Evolutionary conservation across 1,284 basidiomycete species (phyloP).

Genomic region (Neotropicomus parvogracilis): DNA sequence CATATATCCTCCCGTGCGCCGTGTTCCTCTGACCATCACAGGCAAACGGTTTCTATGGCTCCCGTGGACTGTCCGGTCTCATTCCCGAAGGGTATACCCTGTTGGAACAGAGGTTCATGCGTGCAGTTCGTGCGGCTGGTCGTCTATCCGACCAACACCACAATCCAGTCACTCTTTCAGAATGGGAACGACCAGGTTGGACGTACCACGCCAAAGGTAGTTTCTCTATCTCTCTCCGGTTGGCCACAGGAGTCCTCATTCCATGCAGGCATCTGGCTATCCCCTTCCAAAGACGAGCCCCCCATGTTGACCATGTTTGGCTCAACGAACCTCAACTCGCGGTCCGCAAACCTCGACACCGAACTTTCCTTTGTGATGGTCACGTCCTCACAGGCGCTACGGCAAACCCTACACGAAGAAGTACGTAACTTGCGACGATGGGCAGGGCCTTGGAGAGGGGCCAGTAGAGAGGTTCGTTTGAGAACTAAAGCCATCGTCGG

Average conservation of each 20-base stretch:
- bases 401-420: constrained; percentile 42
- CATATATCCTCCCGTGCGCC: not conserved
- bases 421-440: constrained; percentile 45
- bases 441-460: constrained; percentile 55
- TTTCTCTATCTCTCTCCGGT: constrained; percentile 6
- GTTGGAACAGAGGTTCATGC: constrained; percentile 83
- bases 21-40: constrained; percentile 32
- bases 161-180: constrained; percentile 66
- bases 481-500: constrained; percentile 66
- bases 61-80: constrained; percentile 82
- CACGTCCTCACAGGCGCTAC: constrained; percentile 51
- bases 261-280: constrained; percentile 79
- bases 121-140: constrained; percentile 52
- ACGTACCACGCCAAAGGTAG: constrained; percentile 98
- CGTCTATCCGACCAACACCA: constrained; percentile 42
- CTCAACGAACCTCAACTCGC: constrained; percentile 92
- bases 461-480: constrained; percentile 64
- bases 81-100: constrained; percentile 96
- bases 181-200: constrained; percentile 92
- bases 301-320: constrained; percentile 87
- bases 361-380: constrained; percentile 89
- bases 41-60: constrained; percentile 96
- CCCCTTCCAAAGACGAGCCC: constrained; percentile 46
- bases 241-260: constrained; percentile 8
- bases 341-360: constrained; percentile 88